Percentiles rank a stretch among this genome's conserved stretches.
Conservation (phyloP, 257 asterid genomes). For the Scutellaria barbata region DNA sequence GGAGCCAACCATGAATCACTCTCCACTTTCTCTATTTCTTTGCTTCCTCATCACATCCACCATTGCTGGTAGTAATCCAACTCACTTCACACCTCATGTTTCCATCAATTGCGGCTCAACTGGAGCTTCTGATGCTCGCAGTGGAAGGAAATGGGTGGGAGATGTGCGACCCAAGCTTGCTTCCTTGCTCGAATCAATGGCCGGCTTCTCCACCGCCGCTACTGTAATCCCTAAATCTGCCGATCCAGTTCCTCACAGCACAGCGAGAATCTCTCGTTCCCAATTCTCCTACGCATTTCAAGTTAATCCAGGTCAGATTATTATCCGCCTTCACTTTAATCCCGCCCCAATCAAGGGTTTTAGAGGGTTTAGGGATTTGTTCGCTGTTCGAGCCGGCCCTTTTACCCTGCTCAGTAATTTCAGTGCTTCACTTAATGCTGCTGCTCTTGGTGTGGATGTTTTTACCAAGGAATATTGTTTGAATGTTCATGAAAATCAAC, state of each 20-base stretch:
- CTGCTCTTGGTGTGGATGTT: too few relatives aligned
- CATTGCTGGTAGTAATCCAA: too few relatives aligned
- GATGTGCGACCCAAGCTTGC: conserved; percentile 28
- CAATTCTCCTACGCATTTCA: conserved; percentile 32
- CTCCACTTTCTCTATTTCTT: conserved; percentile 22
- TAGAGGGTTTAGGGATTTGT: conserved; percentile 2
- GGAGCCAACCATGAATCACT: not conserved
- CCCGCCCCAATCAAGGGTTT: conserved; percentile 10
- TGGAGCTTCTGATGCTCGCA: conserved; percentile 34
- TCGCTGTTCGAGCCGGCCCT: conserved; percentile 30
- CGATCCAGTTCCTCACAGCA: conserved; percentile 23
- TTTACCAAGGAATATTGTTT: too few relatives aligned
- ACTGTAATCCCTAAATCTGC: conserved; percentile 14
- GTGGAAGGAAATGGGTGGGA: conserved; percentile 41
- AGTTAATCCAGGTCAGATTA: conserved; percentile 34
- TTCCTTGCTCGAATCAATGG: conserved; percentile 25
- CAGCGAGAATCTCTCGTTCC: conserved; percentile 33
- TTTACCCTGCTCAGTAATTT: conserved; percentile 19
- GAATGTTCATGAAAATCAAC: too few relatives aligned
- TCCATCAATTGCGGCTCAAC: conserved; percentile 51
- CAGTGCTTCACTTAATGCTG: too few relatives aligned
- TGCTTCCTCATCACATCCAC: conserved; percentile 27
- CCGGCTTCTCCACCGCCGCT: conserved; percentile 47
- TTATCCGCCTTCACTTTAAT: conserved; percentile 31
- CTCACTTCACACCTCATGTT: conserved; percentile 29